Evolutionary conservation across 225 moss, liverwort and hornwort species (phyloP).

Genomic region (Pleurozium schreberi): DNA sequence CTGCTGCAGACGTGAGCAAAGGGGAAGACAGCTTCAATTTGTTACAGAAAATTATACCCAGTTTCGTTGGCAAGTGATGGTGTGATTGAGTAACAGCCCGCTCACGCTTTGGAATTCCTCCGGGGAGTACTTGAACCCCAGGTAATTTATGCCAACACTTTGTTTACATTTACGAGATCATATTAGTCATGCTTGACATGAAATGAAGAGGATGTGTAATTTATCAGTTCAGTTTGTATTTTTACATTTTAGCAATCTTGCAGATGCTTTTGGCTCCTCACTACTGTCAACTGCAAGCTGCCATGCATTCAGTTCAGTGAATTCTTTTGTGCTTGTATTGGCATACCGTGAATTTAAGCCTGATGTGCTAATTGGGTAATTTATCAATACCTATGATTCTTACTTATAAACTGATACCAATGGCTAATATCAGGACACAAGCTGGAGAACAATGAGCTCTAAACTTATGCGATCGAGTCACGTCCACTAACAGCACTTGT

Average conservation of each 20-base stretch:
- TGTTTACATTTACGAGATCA: background rate
- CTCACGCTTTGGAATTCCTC: background rate
- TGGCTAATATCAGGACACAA: background rate
- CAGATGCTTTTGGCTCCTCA: background rate
- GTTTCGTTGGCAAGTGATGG: slow-evolving; percentile 45
- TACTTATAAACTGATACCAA: background rate
- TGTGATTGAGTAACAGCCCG: background rate
- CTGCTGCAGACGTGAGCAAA: slow-evolving; percentile 35
- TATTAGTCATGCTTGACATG: background rate
- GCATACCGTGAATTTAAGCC: background rate
- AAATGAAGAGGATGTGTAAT: background rate
- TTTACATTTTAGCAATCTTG: background rate
- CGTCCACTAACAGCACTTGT: background rate
- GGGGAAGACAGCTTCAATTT: slow-evolving; percentile 47
- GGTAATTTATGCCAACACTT: background rate
- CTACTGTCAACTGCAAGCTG: background rate
- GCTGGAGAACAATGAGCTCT: background rate
- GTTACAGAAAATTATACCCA: slow-evolving; percentile 68
- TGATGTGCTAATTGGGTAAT: background rate
- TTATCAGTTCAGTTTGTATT: background rate
- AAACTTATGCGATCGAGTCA: background rate
- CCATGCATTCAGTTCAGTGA: background rate
- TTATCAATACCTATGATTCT: background rate
- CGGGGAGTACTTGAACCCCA: background rate
- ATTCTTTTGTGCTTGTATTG: background rate